A percentile compares a stretch with the other conserved stretches of the same genome.
phyloP scores from a whole-genome alignment of 768 basidiomycete species.

The Lentinula boryana region DNA sequence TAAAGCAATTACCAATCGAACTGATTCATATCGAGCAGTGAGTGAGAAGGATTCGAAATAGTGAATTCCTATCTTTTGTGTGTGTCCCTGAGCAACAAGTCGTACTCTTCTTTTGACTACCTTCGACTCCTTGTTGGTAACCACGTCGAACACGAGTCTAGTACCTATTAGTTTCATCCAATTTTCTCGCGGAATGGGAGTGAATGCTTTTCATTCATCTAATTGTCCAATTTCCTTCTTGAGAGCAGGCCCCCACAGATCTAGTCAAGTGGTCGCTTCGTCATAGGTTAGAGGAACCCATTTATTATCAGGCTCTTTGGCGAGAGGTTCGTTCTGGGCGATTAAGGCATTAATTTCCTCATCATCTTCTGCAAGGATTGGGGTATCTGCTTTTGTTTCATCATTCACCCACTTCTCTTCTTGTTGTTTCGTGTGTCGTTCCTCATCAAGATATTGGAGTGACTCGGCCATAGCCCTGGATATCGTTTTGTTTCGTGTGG shows the following conservation, averaged over 20 bases:
- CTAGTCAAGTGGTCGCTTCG: background rate
- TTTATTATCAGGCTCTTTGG: background rate
- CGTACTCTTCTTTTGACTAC: no score
- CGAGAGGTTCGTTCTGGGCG: background rate
- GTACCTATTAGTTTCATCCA: no score
- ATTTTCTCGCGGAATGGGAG: no score
- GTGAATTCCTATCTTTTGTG: no score
- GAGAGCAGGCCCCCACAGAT: no score
- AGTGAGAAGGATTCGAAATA: no score
- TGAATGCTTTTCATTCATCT: no score
- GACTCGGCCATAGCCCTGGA: background rate
- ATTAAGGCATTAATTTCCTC: background rate
- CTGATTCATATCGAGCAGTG: background rate
- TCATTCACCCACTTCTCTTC: background rate
- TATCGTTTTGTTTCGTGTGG: background rate
- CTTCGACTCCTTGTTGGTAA: no score
- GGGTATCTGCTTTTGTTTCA: no score
- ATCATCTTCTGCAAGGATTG: background rate
- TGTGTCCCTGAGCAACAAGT: no score
- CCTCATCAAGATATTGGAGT: background rate
- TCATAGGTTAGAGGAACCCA: background rate
- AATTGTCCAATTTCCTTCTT: no score
- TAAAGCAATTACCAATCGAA: slow-evolving; percentile 14
- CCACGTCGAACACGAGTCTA: no score
- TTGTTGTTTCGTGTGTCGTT: background rate